Percentiles rank a stretch among this genome's conserved stretches.
These are phyloP conservation scores for Falciphora oryzae DNA, from an alignment of 2,329 filamentous ascomycete species.

Conservation along the genomic window DNA sequence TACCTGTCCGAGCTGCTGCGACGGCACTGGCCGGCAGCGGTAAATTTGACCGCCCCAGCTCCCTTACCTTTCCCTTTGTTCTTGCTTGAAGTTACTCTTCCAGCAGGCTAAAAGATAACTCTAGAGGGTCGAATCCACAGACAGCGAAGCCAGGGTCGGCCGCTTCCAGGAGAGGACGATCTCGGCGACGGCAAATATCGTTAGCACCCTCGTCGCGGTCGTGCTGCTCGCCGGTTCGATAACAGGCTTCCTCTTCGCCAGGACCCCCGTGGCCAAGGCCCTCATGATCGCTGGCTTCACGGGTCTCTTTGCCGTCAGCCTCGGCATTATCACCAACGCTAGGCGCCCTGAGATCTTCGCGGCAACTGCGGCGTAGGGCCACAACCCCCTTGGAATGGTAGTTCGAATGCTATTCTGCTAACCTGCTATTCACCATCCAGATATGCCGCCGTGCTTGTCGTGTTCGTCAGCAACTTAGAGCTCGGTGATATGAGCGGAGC, in stretches of 20 bases:
- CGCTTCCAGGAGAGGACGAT: background rate
- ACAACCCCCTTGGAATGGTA: too few relatives aligned
- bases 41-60: background rate
- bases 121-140: background rate
- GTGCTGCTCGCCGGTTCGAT: background rate
- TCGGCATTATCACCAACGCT: background rate
- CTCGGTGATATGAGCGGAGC: too few relatives aligned
- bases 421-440: too few relatives aligned
- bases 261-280: background rate
- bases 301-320: background rate
- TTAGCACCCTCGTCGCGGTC: background rate
- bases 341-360: slow-evolving; percentile 1
- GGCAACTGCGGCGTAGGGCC: background rate
- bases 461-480: too few relatives aligned
- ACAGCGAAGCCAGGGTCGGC: background rate
- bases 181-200: background rate
- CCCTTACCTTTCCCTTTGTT: background rate
- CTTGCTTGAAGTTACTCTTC: too few relatives aligned
- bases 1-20: slow-evolving; percentile 1
- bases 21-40: background rate
- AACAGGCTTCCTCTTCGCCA: background rate
- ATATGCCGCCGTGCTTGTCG: too few relatives aligned
- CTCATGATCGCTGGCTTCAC: slow-evolving; percentile 1
- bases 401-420: too few relatives aligned
- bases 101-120: background rate